Percentiles rank a stretch among this genome's conserved stretches.
phyloP scores from a whole-genome alignment of 345 rosid species.

The Eutrema japonicum region DNA sequence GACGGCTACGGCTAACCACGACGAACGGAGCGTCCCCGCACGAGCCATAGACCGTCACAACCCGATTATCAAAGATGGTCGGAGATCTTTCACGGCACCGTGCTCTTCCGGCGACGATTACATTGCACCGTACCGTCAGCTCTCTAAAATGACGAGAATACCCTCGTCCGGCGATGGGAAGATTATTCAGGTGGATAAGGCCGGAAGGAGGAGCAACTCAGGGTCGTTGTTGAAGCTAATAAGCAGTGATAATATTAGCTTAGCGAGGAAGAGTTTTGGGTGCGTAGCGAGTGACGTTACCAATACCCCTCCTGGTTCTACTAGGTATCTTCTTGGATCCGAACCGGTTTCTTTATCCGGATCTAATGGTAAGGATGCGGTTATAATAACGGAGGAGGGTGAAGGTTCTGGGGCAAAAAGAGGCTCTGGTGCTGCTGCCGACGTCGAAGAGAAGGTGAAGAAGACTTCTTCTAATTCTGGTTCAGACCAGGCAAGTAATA shows the following conservation, averaged over 20 bases:
- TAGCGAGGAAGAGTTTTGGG: slow-evolving; percentile 49
- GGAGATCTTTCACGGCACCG: slow-evolving; percentile 51
- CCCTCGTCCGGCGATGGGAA: slow-evolving; percentile 25
- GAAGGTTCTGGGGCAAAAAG: slow-evolving; percentile 23
- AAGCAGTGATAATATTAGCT: slow-evolving; percentile 19
- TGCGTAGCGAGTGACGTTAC: slow-evolving; percentile 43
- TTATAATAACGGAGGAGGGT: slow-evolving; percentile 30
- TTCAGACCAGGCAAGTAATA: slow-evolving; percentile 42
- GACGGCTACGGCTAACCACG: slow-evolving; percentile 54
- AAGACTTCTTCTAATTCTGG: slow-evolving; percentile 23
- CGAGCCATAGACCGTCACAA: slow-evolving; percentile 71
- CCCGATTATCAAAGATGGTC: slow-evolving; percentile 71
- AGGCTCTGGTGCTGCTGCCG: neutral
- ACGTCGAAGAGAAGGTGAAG: slow-evolving; percentile 27
- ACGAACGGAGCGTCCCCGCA: slow-evolving; percentile 22
- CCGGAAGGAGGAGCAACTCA: slow-evolving; percentile 22
- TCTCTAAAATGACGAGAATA: slow-evolving; percentile 31
- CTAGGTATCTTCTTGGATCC: slow-evolving; percentile 66
- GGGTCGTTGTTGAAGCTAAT: slow-evolving; percentile 35
- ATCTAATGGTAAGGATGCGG: slow-evolving; percentile 50
- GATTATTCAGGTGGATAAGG: slow-evolving; percentile 20
- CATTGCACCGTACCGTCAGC: slow-evolving; percentile 39
- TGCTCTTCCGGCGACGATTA: slow-evolving; percentile 41
- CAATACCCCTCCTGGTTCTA: slow-evolving; percentile 64
- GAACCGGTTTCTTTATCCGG: slow-evolving; percentile 50